These are phyloP conservation scores for Pythium grandisporangium DNA, from an alignment of 352 stramenopile genomes.

Conservation along the genomic window DNA sequence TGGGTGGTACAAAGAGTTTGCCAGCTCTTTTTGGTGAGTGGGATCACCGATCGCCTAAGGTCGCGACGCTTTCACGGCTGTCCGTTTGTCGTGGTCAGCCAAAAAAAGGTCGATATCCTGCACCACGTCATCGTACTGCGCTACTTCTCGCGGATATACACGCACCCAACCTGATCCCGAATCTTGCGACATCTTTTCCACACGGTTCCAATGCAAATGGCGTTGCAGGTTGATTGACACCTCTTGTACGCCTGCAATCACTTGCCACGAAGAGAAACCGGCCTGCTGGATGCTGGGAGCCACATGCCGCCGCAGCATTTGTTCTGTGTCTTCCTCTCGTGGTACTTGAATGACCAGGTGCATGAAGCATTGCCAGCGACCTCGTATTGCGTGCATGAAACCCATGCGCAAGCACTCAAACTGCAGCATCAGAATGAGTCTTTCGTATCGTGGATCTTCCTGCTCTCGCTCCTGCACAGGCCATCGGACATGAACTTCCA, in stretches of 20 bases:
- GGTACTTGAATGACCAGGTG: conserved; percentile 75
- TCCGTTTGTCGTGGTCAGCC: conserved; percentile 32
- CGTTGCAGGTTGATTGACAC: conserved; percentile 83
- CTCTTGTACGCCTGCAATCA: conserved; percentile 76
- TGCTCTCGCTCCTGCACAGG: conserved; percentile 80
- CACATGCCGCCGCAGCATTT: conserved; percentile 56
- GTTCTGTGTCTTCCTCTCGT: conserved; percentile 26
- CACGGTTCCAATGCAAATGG: conserved; percentile 82
- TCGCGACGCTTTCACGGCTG: conserved; percentile 12
- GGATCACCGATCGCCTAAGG: too few species aligned
- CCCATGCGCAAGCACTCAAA: conserved; percentile 74
- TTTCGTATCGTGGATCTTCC: conserved; percentile 81
- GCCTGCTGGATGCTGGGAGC: conserved; percentile 73
- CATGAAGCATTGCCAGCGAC: conserved; percentile 81
- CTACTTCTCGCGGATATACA: conserved; percentile 77
- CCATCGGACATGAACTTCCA: conserved; percentile 83
- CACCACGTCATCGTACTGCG: conserved; percentile 65
- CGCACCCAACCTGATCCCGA: conserved; percentile 79
- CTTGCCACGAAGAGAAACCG: conserved; percentile 80
- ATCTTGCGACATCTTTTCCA: conserved; percentile 85
- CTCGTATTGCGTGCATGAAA: conserved; percentile 60
- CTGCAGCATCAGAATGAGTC: conserved; percentile 81
- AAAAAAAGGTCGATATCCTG: conserved; percentile 67
- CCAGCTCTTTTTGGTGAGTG: too few species aligned
- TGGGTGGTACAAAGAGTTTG: too few species aligned